These are phyloP conservation scores for Solanum sparsipilum DNA, from an alignment of 257 asterid species.

Conservation along the genomic window DNA sequence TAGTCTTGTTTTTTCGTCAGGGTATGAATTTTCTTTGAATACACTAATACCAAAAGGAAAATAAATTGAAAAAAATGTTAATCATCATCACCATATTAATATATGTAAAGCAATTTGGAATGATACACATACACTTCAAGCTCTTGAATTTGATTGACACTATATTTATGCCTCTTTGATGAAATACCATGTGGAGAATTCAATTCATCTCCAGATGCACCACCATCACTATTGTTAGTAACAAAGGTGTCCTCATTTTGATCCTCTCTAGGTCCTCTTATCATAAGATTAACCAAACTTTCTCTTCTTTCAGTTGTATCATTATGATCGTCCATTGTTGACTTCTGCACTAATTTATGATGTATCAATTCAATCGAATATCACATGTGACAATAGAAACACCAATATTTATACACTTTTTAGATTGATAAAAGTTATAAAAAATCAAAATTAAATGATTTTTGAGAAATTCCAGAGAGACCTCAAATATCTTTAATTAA, in stretches of 20 bases:
- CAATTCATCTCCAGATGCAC: constrained; percentile 53
- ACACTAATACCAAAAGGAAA: constrained; percentile 15
- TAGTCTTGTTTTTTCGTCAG: constrained; percentile 54
- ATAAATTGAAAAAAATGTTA: neutral
- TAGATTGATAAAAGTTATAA: too few relatives aligned
- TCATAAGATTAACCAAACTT: too few relatives aligned
- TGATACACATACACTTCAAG: constrained; percentile 46
- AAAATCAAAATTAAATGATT: too few relatives aligned
- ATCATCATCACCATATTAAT: neutral
- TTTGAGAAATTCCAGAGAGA: too few relatives aligned
- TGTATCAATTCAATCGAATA: neutral
- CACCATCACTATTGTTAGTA: constrained; percentile 42
- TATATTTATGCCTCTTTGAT: constrained; percentile 37
- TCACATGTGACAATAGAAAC: neutral
- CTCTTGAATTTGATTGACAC: constrained; percentile 58
- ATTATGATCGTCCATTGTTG: neutral
- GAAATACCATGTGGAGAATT: constrained; percentile 14
- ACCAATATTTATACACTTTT: too few relatives aligned
- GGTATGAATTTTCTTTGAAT: constrained; percentile 75
- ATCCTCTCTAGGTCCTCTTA: too few relatives aligned
- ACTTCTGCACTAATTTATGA: neutral
- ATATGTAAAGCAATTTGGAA: too few relatives aligned
- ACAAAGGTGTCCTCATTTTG: too few relatives aligned
- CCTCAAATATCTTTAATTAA: too few relatives aligned
- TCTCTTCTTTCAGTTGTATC: neutral